Base-by-base conservation (phyloP, 2,329 filamentous ascomycete genomes). In the Apiospora saccharicola region DNA sequence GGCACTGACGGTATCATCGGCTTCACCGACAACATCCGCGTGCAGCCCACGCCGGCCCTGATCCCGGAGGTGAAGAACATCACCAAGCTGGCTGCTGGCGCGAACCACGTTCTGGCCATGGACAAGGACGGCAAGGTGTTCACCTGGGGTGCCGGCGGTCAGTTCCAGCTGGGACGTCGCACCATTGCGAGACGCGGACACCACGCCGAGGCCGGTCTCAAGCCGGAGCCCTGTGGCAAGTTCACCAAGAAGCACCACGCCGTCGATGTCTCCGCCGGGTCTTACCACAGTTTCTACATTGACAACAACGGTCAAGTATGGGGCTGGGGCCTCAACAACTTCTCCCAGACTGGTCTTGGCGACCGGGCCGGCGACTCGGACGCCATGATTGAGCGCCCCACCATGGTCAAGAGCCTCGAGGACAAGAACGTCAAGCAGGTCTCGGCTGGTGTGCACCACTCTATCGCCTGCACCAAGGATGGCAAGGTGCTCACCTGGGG, bases 141-240 rank as follows among this genome's bases (percentile, higher is more conserved):
- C 72, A 93, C 93, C 44, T 95, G 94, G 93, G 93, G 93, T 74
- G 92, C 94, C 75, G 95, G 95, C 79, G 92, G 94, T 75, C 91
- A 94, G 77, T 90, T 90, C 72, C 91, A 92, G 24, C 86, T 94
- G 47, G 93, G 93, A 53, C 88, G 92, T 76, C 88, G 91, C 76
- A 91, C 90, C 1, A 83, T 85, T 10, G 76, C 72, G 6, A 77
- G 79, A 57, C 68, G 68, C 26, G 68, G 68, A 8, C 68, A 70
- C 49, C 77, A 76, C 19, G 75, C 74, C 57, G 72, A 72, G 37
- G 75, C 75, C 13, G 78, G 77, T 7, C 77, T 81, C 13, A 83
- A 85, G 68, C 90, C 90, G 8, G 74, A 80, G 70, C 75, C 77
- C 8, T 80, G 78, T 30, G 78, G 77, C 43, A 76, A 70, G 44